phyloP scores from a whole-genome alignment of 139 green algal genomes.

The Chlorokybus atmophyticus region DNA sequence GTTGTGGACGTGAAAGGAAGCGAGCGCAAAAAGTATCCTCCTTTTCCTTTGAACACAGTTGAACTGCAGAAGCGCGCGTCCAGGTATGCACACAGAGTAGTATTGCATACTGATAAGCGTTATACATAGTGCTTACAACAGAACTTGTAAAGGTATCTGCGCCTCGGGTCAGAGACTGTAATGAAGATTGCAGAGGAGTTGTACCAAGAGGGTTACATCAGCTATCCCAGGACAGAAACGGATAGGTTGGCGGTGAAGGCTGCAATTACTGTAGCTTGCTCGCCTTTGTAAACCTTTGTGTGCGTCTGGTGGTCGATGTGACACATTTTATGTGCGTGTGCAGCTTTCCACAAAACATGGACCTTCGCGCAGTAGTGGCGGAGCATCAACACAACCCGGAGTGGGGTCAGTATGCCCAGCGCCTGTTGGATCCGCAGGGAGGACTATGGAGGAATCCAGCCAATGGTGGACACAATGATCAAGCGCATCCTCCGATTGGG shows the following conservation, averaged over 20 bases:
- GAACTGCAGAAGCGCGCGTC: conserved; percentile 88
- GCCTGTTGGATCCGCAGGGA: conserved; percentile 21
- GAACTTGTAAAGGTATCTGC: background rate
- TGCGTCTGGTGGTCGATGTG: too few relatives aligned
- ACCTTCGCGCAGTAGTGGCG: conserved; percentile 16
- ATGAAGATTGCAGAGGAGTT: conserved; percentile 96
- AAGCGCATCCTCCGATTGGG: conserved; percentile 86
- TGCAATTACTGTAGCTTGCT: too few relatives aligned
- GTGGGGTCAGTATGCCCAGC: conserved; percentile 30
- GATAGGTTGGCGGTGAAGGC: too few relatives aligned
- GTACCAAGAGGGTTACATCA: conserved; percentile 89
- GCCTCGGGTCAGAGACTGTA: conserved; percentile 6
- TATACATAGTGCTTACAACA: conserved; percentile 1
- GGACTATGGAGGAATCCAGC: conserved; percentile 22
- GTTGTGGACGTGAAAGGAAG: conserved; percentile 45
- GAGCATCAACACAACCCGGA: conserved; percentile 12
- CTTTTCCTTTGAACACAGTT: conserved; percentile 78
- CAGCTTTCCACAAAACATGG: conserved; percentile 16
- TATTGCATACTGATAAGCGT: too few relatives aligned
- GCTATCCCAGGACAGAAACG: conserved; percentile 93
- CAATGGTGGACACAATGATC: conserved; percentile 65
- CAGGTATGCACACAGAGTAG: too few relatives aligned
- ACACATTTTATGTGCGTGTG: too few relatives aligned
- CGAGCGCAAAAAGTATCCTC: conserved; percentile 42
- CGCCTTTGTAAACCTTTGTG: too few relatives aligned